Conservation (phyloP, 2,329 filamentous ascomycete genomes). For the Lecanosticta acicola region DNA sequence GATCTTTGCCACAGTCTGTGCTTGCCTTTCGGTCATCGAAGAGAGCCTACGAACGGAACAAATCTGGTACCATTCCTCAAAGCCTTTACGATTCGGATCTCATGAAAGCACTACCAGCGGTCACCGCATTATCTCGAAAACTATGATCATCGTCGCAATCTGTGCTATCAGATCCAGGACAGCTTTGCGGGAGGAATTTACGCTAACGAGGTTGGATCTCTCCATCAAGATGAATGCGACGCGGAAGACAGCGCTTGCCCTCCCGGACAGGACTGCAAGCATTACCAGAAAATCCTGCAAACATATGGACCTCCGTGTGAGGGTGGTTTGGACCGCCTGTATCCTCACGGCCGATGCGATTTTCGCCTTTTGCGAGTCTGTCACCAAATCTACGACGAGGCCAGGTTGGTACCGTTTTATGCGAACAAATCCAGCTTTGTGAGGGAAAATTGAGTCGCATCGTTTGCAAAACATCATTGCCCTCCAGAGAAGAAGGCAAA, state of each 20-base stretch:
- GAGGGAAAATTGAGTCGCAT: too few species aligned
- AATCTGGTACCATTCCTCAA: not conserved
- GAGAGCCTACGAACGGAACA: not conserved
- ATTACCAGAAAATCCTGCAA: not conserved
- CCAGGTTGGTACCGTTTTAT: not conserved
- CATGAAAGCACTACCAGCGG: not conserved
- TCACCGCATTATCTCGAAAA: not conserved
- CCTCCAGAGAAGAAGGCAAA: too few species aligned
- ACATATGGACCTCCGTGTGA: not conserved
- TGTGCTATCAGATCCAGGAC: not conserved
- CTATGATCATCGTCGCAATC: not conserved
- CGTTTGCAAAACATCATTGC: too few species aligned
- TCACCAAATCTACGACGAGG: not conserved
- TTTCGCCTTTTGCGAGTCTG: not conserved
- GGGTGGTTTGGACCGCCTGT: not conserved
- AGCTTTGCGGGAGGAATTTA: not conserved
- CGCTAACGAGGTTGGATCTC: not conserved
- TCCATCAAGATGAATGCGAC: not conserved
- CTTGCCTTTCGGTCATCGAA: not conserved
- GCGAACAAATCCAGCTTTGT: not conserved
- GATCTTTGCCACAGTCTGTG: not conserved
- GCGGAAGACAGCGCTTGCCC: not conserved
- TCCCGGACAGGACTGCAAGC: not conserved
- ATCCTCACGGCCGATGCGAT: not conserved
- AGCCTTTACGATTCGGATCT: not conserved